A percentile compares a stretch with the other conserved stretches of the same genome.
These are phyloP conservation scores for Russula ochroleuca DNA, from an alignment of 768 basidiomycete genomes.

Conservation along the genomic window DNA sequence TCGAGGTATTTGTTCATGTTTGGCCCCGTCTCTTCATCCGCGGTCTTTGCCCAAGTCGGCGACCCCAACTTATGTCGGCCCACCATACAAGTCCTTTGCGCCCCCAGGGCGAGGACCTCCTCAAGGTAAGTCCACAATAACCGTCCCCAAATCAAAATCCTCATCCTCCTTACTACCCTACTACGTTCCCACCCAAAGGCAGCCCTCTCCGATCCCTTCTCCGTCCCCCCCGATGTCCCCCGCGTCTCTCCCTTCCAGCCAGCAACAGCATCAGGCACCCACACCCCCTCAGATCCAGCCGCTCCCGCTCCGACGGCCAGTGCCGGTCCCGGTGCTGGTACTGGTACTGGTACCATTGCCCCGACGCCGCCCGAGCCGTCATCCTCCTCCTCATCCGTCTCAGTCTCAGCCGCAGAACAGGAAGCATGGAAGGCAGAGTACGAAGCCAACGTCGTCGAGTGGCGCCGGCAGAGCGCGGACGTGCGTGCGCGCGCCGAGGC, in stretches of 20 bases:
- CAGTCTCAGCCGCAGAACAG: constrained; percentile 31
- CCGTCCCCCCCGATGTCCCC: constrained; percentile 15
- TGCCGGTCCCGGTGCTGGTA: too few species aligned
- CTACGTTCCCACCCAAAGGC: constrained; percentile 16
- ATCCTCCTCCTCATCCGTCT: background rate
- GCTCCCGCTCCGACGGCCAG: background rate
- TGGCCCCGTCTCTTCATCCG: background rate
- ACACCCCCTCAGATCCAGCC: background rate
- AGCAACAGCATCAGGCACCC: background rate
- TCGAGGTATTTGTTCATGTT: constrained; percentile 10
- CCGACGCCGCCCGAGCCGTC: constrained; percentile 1
- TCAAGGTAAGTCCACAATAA: constrained; percentile 17
- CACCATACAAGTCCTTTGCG: constrained; percentile 21
- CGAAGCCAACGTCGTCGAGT: constrained; percentile 60
- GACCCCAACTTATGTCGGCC: constrained; percentile 7
- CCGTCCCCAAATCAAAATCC: background rate
- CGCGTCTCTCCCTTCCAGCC: constrained; percentile 19
- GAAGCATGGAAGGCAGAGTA: constrained; percentile 65
- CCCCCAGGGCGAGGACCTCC: constrained; percentile 26
- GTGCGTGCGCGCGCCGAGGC: constrained; percentile 72
- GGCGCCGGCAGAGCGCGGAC: constrained; percentile 69
- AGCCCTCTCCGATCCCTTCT: constrained; percentile 27
- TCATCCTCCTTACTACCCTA: background rate
- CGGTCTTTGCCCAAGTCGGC: background rate
- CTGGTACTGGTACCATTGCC: too few species aligned